phyloP scores from a whole-genome alignment of 164 flowering plant genomes.

The grape (Vitis vinifera) region ASM3070453v1 NC_081819.1:19584501-19585000 shows the following conservation, averaged over 20 bases:
- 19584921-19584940: constrained; percentile 78
- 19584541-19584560: constrained; percentile 83
- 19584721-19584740: constrained; percentile 98
- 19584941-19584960: constrained; percentile 87
- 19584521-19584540: constrained; percentile 90
- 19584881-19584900: constrained; percentile 93
- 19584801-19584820: neutral
- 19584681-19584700: constrained; percentile 90
- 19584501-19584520: constrained; percentile 89
- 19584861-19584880: constrained; percentile 86
- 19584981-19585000: constrained; percentile 45
- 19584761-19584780: neutral
- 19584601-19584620: constrained; percentile 99
- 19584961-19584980: constrained; percentile 94
- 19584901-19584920: constrained; percentile 97
- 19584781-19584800: neutral
- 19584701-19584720: constrained; percentile 96
- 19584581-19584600: constrained; percentile 97
- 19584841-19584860: constrained; percentile 77
- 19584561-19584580: constrained; percentile 86
- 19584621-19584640: constrained; percentile 94
- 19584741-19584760: constrained; percentile 88
- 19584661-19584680: constrained; percentile 99
- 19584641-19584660: constrained; percentile 96
- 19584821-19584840: constrained; percentile 3